phyloP scores from a whole-genome alignment of 2,329 filamentous ascomycete genomes.

The Diplodia scrobiculata region DNA sequence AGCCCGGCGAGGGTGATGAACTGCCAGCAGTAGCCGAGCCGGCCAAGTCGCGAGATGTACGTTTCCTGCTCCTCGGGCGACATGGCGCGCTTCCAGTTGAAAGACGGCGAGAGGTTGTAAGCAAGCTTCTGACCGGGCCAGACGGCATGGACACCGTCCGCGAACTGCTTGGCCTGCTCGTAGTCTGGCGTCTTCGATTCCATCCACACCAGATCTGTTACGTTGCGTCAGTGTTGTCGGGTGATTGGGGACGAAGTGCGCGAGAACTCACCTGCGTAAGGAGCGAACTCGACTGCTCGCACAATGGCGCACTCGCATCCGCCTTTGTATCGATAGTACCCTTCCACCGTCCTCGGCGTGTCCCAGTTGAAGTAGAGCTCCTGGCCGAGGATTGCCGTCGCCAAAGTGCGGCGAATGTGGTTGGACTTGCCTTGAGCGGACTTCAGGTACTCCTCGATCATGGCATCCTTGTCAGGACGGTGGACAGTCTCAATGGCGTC shows the following conservation, averaged over 20 bases:
- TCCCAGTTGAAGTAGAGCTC: conserved; percentile 97
- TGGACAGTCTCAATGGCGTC: neutral
- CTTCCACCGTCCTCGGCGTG: conserved; percentile 82
- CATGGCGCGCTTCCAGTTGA: conserved; percentile 99
- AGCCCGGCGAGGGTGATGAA: conserved; percentile 98
- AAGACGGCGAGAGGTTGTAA: conserved; percentile 97
- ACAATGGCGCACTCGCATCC: conserved; percentile 90
- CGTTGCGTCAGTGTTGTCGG: neutral
- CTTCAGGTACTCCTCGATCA: neutral
- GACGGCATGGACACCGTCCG: conserved; percentile 85
- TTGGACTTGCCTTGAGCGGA: neutral
- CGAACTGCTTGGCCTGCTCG: conserved; percentile 87
- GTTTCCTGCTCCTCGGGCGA: conserved; percentile 88
- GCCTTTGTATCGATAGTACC: conserved; percentile 89
- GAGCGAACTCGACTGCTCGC: conserved; percentile 85
- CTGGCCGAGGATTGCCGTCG: conserved; percentile 62
- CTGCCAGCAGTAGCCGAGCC: conserved; percentile 97
- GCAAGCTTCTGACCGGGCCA: conserved; percentile 97
- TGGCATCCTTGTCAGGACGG: neutral
- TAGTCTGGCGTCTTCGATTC: conserved; percentile 95
- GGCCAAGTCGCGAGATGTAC: conserved; percentile 88
- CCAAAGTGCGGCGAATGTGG: neutral
- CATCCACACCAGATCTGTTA: conserved; percentile 94
- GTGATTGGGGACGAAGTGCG: too few species aligned
- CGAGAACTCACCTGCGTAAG: conserved; percentile 58